A percentile compares a stretch with the other conserved stretches of the same genome.
Evolutionary conservation across 345 rosid species (phyloP).

Genomic region (Atalantia buxifolia): DNA sequence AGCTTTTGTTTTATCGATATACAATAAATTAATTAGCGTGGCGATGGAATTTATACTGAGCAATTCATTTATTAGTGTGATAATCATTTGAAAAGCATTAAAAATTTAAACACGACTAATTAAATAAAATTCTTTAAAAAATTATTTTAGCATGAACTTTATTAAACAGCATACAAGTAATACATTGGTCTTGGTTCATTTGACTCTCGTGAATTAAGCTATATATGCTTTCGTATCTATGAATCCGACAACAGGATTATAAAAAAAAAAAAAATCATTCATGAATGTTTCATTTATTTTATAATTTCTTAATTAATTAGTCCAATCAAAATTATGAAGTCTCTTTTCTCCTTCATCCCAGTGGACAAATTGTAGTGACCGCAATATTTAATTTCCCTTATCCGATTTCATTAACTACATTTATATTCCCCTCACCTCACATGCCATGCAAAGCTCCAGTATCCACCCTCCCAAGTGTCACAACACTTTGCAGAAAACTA

Average conservation of each 20-base stretch:
- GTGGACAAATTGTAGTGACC: constrained; percentile 33
- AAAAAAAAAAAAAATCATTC: neutral
- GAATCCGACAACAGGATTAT: too few species aligned
- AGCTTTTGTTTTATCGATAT: too few species aligned
- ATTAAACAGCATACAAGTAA: neutral
- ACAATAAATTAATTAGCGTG: too few species aligned
- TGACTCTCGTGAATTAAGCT: neutral
- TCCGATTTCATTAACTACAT: constrained; percentile 1
- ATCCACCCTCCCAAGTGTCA: constrained; percentile 11
- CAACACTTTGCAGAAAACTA: neutral
- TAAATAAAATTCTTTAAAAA: too few species aligned
- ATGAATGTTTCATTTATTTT: neutral
- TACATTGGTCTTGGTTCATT: neutral
- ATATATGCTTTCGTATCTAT: neutral
- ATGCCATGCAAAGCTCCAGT: constrained; percentile 23
- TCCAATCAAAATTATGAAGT: constrained; percentile 17
- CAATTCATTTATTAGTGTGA: too few species aligned
- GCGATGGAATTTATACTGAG: too few species aligned
- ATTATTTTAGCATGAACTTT: neutral
- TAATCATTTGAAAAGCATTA: too few species aligned
- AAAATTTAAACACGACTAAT: too few species aligned
- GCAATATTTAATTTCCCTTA: constrained; percentile 12
- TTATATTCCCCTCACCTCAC: constrained; percentile 20
- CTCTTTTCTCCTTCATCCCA: neutral
- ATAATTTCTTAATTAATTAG: neutral